Evolutionary conservation across 2,329 filamentous ascomycete genomes (phyloP), one percentile per base, ranked within the genome.

Genomic region (Talaromyces pinophilus): DNA sequence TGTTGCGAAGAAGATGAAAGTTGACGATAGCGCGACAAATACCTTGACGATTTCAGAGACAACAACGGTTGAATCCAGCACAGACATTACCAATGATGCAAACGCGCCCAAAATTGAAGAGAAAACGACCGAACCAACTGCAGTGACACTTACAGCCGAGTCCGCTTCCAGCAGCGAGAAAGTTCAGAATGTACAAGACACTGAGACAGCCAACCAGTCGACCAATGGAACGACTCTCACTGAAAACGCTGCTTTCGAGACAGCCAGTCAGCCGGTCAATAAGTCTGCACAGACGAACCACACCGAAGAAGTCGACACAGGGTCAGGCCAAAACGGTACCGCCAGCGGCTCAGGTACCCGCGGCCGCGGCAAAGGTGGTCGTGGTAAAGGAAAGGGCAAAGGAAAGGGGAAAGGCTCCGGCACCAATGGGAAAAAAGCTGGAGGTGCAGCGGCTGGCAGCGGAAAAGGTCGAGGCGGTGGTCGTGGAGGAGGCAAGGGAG

Each of bases 21-120:
- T 74, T 10, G 69, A 70, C n/a, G 72, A 73, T 54, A n/a, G 15
- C 15, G 25, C 28, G 15, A n/a, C 17, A 54, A 54, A 54, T 33
- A 30, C 28, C 8, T n/a, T 54, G n/a, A n/a, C 50, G 50, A 33
- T 54, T n/a, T n/a, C 25, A 54, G 28, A 54, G 25, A 5, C 25
- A 30, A 1, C 48, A 28, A 60, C 55, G 50, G 35, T 50, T 42
- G 54, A 64, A 10, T 13, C 25, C 13, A 44, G 33, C 25, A 59
- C 62, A 46, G 65, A 63, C 33, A 63, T 35, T n/a, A 52, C 50
- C 2, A 60, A 46, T 33, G 40, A 62, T 50, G 52, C 63, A 25
- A 77, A 77, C 65, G 77, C 74, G 59, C 68, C 69, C 5, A 78
- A 78, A 61, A n/a, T 74, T 7, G 69, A 69, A 19, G 72, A 72